Evolutionary conservation across 2,329 filamentous ascomycete genomes (phyloP).

Genomic region (Beauveria pseudobassiana): DNA sequence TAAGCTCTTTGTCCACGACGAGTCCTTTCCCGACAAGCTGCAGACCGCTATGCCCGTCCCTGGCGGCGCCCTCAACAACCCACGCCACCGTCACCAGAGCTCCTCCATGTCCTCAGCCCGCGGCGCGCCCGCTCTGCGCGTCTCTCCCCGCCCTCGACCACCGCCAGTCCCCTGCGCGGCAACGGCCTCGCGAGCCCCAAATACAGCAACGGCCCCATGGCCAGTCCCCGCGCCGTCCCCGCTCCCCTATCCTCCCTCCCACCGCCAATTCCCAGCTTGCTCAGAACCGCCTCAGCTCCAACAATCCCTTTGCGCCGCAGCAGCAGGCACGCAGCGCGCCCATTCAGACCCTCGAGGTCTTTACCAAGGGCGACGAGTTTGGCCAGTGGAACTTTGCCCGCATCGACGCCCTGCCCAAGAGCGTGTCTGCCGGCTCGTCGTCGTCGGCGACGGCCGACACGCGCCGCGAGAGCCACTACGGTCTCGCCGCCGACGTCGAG

Average conservation of each 20-base stretch:
- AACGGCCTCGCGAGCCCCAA: constrained; percentile 11
- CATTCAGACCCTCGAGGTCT: constrained; percentile 51
- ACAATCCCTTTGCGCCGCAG: constrained; percentile 47
- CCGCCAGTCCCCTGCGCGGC: constrained; percentile 7
- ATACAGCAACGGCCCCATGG: constrained; percentile 17
- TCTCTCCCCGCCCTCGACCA: constrained; percentile 15
- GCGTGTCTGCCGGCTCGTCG: too few species aligned
- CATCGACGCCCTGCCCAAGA: constrained; percentile 26
- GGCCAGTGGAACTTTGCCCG: constrained; percentile 52
- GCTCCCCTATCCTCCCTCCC: constrained; percentile 21
- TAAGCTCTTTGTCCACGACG: constrained; percentile 79
- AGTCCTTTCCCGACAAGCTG: constrained; percentile 72
- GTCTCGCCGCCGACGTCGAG: constrained; percentile 44
- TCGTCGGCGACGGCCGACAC: constrained; percentile 12
- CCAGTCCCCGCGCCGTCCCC: constrained; percentile 12
- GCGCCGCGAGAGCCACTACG: constrained; percentile 49
- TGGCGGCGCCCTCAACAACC: constrained; percentile 25
- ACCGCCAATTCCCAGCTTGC: background rate
- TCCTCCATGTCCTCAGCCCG: constrained; percentile 24
- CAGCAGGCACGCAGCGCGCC: constrained; percentile 25
- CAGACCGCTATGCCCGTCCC: constrained; percentile 63
- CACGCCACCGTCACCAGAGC: constrained; percentile 20
- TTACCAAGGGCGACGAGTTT: constrained; percentile 51
- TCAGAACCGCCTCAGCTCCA: constrained; percentile 47
- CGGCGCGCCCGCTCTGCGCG: constrained; percentile 17